Conservation (phyloP, 2,329 filamentous ascomycete genomes). For the Aspergillus fijiensis region DNA sequence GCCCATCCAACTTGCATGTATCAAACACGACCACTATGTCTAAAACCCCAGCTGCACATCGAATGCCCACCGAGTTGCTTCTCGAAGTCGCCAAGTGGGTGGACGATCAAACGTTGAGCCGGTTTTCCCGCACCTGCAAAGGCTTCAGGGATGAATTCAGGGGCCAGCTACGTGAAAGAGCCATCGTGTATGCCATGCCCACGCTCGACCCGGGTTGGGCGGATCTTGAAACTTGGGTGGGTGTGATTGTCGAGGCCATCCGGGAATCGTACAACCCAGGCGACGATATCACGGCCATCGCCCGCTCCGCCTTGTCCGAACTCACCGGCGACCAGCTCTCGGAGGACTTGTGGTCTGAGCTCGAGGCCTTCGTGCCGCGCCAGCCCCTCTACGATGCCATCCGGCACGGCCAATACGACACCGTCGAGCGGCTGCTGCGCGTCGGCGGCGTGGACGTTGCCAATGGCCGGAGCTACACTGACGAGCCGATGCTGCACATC, state of each 20-base stretch:
- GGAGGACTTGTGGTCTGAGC: too few species aligned
- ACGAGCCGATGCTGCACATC: not conserved
- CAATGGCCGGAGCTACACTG: not conserved
- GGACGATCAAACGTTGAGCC: not conserved
- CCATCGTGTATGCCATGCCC: not conserved
- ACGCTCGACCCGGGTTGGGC: not conserved
- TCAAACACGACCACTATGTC: too few species aligned
- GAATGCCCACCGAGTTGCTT: too few species aligned
- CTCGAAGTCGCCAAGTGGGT: not conserved
- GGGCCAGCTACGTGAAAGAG: not conserved
- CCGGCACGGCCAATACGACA: accelerated
- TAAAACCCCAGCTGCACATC: too few species aligned
- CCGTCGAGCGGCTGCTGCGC: not conserved
- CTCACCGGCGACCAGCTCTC: not conserved
- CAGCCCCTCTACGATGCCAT: not conserved
- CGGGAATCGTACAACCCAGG: too few species aligned
- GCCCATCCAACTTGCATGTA: too few species aligned
- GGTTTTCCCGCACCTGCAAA: not conserved
- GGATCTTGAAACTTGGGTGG: accelerated
- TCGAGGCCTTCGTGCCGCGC: not conserved
- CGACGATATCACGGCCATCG: not conserved
- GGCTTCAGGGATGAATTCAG: not conserved
- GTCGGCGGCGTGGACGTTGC: not conserved
- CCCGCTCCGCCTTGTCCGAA: not conserved
- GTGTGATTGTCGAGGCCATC: too few species aligned